Evolutionary conservation across 2,329 filamentous ascomycete genomes (phyloP).

Genomic region (Aspergillus pseudotamarii): DNA sequence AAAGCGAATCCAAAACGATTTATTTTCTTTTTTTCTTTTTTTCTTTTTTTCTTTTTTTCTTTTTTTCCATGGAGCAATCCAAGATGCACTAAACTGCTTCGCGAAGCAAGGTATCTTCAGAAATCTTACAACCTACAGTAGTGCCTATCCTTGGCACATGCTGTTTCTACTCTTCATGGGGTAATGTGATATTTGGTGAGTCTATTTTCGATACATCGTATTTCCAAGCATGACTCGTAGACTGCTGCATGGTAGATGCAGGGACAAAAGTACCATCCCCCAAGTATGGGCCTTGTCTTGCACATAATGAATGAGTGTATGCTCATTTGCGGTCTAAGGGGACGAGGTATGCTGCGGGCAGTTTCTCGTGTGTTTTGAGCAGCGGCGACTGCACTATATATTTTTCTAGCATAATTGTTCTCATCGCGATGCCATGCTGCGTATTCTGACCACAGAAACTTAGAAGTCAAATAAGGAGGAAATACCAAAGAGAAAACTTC

Average conservation of each 20-base stretch:
- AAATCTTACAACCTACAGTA: not conserved
- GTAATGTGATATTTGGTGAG: conserved; percentile 3
- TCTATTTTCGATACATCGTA: conserved; percentile 11
- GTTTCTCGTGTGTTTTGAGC: not conserved
- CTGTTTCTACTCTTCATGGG: not conserved
- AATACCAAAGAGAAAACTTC: too few relatives aligned
- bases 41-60: not conserved
- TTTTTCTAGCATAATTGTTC: not conserved
- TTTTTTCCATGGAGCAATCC: not conserved
- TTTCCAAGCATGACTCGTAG: conserved; percentile 10
- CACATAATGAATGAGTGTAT: not conserved
- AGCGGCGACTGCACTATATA: not conserved
- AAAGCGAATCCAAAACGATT: not conserved
- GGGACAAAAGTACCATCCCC: not conserved
- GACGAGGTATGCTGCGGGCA: not conserved
- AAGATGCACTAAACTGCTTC: not conserved
- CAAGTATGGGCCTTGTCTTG: not conserved
- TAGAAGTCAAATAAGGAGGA: too few relatives aligned
- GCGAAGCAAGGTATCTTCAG: not conserved
- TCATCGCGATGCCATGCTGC: not conserved
- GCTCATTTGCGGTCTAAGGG: not conserved
- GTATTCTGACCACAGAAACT: not conserved
- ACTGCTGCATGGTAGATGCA: not conserved
- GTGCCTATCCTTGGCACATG: not conserved
- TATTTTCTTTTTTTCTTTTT: not conserved